Conservation (phyloP, 2,329 filamentous ascomycete genomes). For the Trichoderma lentiforme region DNA sequence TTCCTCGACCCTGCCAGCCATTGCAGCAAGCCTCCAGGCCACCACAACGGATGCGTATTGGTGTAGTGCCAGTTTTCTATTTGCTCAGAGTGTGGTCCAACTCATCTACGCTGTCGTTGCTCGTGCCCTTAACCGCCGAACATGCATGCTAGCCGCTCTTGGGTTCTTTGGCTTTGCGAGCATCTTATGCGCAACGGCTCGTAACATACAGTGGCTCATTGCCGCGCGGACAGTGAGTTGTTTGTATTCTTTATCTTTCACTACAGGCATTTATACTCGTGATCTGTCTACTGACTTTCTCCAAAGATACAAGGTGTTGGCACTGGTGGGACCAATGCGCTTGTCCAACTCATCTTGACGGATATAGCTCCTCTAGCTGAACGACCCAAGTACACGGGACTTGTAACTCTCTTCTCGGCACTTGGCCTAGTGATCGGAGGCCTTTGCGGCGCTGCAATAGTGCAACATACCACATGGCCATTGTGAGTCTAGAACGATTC, state of each 20-base stretch:
- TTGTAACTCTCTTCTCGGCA: constrained; percentile 29
- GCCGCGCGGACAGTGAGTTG: not conserved
- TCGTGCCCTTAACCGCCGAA: not conserved
- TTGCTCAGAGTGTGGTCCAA: not conserved
- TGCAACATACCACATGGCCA: constrained; percentile 32
- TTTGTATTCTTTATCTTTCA: not conserved
- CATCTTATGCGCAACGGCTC: not conserved
- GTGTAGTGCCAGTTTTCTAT: not conserved
- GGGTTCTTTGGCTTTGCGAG: not conserved
- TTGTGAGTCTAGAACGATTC: constrained; percentile 38
- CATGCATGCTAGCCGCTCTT: not conserved
- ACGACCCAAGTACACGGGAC: constrained; percentile 37
- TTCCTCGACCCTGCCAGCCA: not conserved
- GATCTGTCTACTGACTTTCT: not conserved
- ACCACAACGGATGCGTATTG: not conserved
- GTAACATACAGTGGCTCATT: not conserved
- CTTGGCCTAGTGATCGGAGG: constrained; percentile 31
- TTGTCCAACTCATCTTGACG: constrained; percentile 28
- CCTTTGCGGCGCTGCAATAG: constrained; percentile 26
- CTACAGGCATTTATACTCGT: no score
- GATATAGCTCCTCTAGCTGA: constrained; percentile 47
- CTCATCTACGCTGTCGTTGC: not conserved
- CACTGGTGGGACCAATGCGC: constrained; percentile 23
- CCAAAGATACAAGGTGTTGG: constrained; percentile 39
- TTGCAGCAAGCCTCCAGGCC: not conserved